These are phyloP conservation scores for Backusella macrospora DNA, from an alignment of 192 early-diverging fungal species.

Conservation along the genomic window DNA sequence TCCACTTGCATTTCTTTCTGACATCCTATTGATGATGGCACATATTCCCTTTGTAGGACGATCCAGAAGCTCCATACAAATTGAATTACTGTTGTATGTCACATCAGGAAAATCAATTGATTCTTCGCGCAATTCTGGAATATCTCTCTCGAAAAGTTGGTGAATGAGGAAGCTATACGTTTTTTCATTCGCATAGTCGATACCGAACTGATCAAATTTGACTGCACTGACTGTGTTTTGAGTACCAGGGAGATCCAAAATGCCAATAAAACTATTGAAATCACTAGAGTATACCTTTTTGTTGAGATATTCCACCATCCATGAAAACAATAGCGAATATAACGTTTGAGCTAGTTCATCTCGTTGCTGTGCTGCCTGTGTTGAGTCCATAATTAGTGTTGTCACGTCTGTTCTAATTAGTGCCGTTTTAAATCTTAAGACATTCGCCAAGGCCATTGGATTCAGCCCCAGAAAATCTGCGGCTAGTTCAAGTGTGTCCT, in stretches of 20 bases:
- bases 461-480: conserved; percentile 82
- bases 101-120: conserved; percentile 57
- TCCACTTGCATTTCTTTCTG: conserved; percentile 36
- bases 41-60: conserved; percentile 52
- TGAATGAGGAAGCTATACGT: conserved; percentile 58
- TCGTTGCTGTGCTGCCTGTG: conserved; percentile 74
- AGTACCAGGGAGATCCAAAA: conserved; percentile 79
- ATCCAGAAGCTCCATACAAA: conserved; percentile 54
- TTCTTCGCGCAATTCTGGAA: conserved; percentile 52
- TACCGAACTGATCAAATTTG: conserved; percentile 68
- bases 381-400: conserved; percentile 82
- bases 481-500: conserved; percentile 67
- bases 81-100: conserved; percentile 59
- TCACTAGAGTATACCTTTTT: conserved; percentile 71
- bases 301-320: conserved; percentile 91
- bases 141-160: conserved; percentile 52
- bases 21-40: conserved; percentile 46
- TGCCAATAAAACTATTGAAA: conserved; percentile 76
- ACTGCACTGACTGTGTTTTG: conserved; percentile 43
- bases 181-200: conserved; percentile 68
- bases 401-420: conserved; percentile 82
- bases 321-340: conserved; percentile 85
- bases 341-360: conserved; percentile 79
- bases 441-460: conserved; percentile 62
- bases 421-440: conserved; percentile 81